A percentile compares a stretch with the other conserved stretches of the same genome.
Conservation (phyloP, 2,329 filamentous ascomycete species). For the Pseudogymnoascus sp. region DNA sequence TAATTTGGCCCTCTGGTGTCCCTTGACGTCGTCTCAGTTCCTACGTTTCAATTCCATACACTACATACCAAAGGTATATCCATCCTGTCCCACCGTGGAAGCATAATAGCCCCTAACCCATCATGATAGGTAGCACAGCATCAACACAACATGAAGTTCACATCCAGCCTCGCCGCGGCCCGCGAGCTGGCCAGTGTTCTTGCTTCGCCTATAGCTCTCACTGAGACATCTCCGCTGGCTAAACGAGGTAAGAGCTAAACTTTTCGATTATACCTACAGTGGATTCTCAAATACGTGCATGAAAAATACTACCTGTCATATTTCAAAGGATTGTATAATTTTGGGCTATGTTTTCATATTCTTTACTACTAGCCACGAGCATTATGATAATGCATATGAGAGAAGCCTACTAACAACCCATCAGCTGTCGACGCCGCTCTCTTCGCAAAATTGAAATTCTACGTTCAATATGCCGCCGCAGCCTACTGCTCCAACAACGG, state of each 20-base stretch:
- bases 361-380: background rate
- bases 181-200: background rate
- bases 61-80: background rate
- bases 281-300: background rate
- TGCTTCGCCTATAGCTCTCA: background rate
- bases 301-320: background rate
- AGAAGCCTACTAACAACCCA: background rate
- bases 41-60: background rate
- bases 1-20: background rate
- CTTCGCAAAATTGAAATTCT: conserved; percentile 18
- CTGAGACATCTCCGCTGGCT: background rate
- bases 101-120: background rate
- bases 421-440: conserved; percentile 13
- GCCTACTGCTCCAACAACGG: conserved; percentile 22
- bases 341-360: background rate
- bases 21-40: background rate
- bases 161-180: background rate
- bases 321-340: background rate
- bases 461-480: conserved; percentile 22
- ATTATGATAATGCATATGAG: background rate
- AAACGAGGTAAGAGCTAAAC: background rate
- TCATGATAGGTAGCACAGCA: background rate
- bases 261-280: background rate
- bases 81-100: background rate
- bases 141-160: background rate